These are phyloP conservation scores for Golubevia pallescens DNA, from an alignment of 1,284 basidiomycete genomes.

Conservation along the genomic window DNA sequence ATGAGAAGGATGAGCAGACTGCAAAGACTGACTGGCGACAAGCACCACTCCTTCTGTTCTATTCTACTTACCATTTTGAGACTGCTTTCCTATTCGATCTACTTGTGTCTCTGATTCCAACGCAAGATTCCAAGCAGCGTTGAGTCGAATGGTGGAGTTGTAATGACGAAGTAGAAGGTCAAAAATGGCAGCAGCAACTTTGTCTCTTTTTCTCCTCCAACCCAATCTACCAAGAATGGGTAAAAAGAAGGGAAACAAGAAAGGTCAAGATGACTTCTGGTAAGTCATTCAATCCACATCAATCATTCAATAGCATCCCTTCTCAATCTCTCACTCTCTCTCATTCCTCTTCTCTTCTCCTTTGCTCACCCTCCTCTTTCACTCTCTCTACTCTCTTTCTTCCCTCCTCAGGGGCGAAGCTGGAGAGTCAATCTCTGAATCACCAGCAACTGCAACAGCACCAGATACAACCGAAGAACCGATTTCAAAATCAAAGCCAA, in stretches of 20 bases:
- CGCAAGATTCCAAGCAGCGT: too few species aligned
- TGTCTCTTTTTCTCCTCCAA: not conserved
- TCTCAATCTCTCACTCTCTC: too few species aligned
- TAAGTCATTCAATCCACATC: constrained; percentile 2
- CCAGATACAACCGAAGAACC: constrained; percentile 6
- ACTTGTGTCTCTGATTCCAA: too few species aligned
- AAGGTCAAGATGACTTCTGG: constrained; percentile 50
- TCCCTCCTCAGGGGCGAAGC: constrained; percentile 28
- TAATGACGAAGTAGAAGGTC: not conserved
- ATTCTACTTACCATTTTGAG: not conserved
- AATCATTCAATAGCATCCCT: not conserved
- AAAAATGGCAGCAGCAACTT: not conserved
- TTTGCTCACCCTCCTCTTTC: constrained; percentile 1
- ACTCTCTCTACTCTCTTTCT: not conserved
- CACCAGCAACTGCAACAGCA: constrained; percentile 14
- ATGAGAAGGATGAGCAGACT: not conserved
- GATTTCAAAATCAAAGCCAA: constrained; percentile 48
- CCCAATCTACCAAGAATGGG: constrained; percentile 26
- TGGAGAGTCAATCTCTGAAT: constrained; percentile 29
- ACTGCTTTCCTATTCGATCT: too few species aligned
- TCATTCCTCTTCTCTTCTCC: not conserved
- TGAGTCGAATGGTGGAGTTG: too few species aligned
- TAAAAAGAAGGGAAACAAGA: constrained; percentile 54
- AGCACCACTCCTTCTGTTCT: too few species aligned
- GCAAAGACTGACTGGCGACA: too few species aligned